Evolutionary conservation across 371 early-diverging fungal species (phyloP).

Genomic region (Actinomucor elegans): DNA sequence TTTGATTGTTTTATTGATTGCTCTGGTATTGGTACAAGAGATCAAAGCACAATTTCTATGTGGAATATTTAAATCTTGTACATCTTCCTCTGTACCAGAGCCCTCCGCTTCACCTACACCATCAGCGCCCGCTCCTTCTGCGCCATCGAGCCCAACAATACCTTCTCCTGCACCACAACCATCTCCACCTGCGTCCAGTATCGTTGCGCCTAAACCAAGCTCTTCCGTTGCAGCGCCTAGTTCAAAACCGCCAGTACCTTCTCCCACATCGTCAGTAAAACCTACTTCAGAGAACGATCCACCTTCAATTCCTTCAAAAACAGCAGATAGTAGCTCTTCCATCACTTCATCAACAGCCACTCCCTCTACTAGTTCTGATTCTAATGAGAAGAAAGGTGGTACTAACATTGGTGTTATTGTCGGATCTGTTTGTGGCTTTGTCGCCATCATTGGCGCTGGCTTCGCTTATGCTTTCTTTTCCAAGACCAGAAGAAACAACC

Average conservation of each 20-base stretch:
- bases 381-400: background rate
- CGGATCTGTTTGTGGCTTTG: slow-evolving; percentile 43
- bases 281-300: too few relatives aligned
- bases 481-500: slow-evolving; percentile 31
- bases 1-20: background rate
- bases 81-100: background rate
- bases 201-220: background rate
- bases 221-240: too few relatives aligned
- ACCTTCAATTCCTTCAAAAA: background rate
- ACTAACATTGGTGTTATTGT: slow-evolving; percentile 40
- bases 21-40: background rate
- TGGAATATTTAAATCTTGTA: background rate
- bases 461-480: slow-evolving; percentile 43
- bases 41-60: slow-evolving; percentile 2
- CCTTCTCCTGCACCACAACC: background rate
- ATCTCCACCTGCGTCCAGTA: background rate
- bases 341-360: background rate
- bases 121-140: background rate
- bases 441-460: slow-evolving; percentile 39
- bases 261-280: background rate
- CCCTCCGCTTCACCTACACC: background rate
- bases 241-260: slow-evolving; percentile 1
- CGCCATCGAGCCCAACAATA: background rate
- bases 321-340: background rate
- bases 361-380: background rate